These are phyloP conservation scores for Aaosphaeria arxii DNA, from an alignment of 2,329 filamentous ascomycete genomes.

Conservation along the genomic window DNA sequence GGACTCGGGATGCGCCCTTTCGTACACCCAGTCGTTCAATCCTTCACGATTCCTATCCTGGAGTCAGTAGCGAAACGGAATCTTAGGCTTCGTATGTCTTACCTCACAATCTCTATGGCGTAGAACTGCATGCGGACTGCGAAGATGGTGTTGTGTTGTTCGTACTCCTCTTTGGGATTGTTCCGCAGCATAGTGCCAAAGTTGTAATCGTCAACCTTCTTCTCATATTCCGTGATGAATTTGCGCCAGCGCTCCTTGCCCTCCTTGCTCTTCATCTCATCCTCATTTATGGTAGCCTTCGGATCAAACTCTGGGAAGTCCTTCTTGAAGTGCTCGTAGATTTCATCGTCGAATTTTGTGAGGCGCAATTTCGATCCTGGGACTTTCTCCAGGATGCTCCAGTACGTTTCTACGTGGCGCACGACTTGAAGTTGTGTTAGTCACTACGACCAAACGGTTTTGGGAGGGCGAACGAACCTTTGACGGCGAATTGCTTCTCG, in stretches of 20 bases:
- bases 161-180: constrained; percentile 79
- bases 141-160: constrained; percentile 86
- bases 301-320: constrained; percentile 95
- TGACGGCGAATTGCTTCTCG: constrained; percentile 98
- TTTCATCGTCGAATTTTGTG: constrained; percentile 93
- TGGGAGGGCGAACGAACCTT: constrained; percentile 55
- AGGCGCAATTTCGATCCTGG: constrained; percentile 85
- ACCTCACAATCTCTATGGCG: constrained; percentile 72
- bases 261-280: constrained; percentile 94
- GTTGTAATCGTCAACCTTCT: constrained; percentile 95
- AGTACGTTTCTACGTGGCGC: constrained; percentile 96
- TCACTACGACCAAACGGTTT: constrained; percentile 13
- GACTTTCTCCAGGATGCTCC: constrained; percentile 88
- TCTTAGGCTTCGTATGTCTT: constrained; percentile 20
- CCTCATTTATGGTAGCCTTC: constrained; percentile 75
- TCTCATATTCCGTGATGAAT: constrained; percentile 92
- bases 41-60: constrained; percentile 70
- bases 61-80: too few species aligned
- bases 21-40: constrained; percentile 96
- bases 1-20: constrained; percentile 61
- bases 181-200: constrained; percentile 91
- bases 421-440: constrained; percentile 57
- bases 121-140: constrained; percentile 82
- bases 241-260: constrained; percentile 94
- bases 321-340: constrained; percentile 80